These are phyloP conservation scores for Hanseniaspora guilliermondii DNA, from an alignment of 805 yeast genomes.

Conservation along the genomic window DNA sequence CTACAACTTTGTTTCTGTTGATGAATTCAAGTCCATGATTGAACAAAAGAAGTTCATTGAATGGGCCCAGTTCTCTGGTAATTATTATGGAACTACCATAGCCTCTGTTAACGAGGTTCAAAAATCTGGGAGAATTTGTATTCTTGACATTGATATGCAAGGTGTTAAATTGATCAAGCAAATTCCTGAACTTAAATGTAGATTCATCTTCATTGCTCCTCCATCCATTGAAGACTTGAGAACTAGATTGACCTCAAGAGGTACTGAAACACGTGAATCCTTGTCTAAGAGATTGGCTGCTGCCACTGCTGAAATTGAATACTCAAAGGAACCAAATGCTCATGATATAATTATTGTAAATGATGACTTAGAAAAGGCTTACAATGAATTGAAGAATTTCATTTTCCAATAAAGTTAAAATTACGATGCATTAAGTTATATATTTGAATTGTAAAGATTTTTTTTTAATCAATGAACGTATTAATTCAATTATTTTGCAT, in stretches of 20 bases:
- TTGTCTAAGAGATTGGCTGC: conserved; percentile 73
- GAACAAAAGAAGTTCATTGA: conserved; percentile 71
- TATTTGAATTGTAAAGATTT: neutral
- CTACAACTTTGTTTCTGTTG: conserved; percentile 75
- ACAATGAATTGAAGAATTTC: conserved; percentile 64
- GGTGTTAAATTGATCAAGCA: conserved; percentile 85
- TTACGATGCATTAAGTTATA: neutral
- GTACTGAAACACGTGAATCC: conserved; percentile 86
- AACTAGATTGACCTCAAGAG: conserved; percentile 70
- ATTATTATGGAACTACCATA: conserved; percentile 89
- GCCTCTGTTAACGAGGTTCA: conserved; percentile 59
- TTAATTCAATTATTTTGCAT: too few relatives aligned
- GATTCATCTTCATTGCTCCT: conserved; percentile 80
- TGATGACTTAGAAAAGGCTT: conserved; percentile 84
- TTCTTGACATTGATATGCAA: conserved; percentile 97
- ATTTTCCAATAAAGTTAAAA: conserved; percentile 37
- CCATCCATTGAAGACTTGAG: conserved; percentile 75
- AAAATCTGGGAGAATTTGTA: conserved; percentile 58
- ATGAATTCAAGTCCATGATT: conserved; percentile 65
- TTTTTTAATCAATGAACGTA: too few relatives aligned
- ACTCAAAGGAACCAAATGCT: conserved; percentile 68
- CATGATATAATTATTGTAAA: conserved; percentile 83
- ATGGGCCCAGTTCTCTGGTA: conserved; percentile 97
- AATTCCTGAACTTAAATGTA: conserved; percentile 64
- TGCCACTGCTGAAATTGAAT: conserved; percentile 80